Evolutionary conservation across 768 basidiomycete species (phyloP).

Genomic region (Suillus alpinus): DNA sequence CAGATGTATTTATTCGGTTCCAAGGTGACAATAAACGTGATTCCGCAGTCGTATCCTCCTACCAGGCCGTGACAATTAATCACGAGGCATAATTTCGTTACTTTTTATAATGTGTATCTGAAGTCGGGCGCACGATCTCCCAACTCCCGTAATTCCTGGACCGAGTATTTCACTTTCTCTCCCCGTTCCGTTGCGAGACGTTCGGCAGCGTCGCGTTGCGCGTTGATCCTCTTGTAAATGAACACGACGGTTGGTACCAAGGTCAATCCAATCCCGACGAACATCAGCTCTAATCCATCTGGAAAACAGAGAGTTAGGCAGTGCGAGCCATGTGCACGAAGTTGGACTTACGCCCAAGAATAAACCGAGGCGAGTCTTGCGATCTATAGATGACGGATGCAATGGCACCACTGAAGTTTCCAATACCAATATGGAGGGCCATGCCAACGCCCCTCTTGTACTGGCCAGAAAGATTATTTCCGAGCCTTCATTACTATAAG

Average conservation of each 20-base stretch:
- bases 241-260: slow-evolving; percentile 46
- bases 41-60: background rate
- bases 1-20: too few relatives aligned
- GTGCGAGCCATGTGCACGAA: background rate
- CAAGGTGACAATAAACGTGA: too few relatives aligned
- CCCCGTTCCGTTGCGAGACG: slow-evolving; percentile 15
- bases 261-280: slow-evolving; percentile 63
- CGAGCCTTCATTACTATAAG: background rate
- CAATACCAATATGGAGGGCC: slow-evolving; percentile 66
- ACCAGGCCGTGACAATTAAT: background rate
- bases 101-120: slow-evolving; percentile 45
- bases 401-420: slow-evolving; percentile 62
- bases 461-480: slow-evolving; percentile 39
- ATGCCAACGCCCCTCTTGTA: slow-evolving; percentile 70
- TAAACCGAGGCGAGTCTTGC: slow-evolving; percentile 56
- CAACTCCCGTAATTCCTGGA: slow-evolving; percentile 30
- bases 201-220: slow-evolving; percentile 39
- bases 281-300: slow-evolving; percentile 68
- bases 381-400: slow-evolving; percentile 59
- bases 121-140: slow-evolving; percentile 67
- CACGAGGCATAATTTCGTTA: slow-evolving; percentile 12
- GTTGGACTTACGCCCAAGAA: slow-evolving; percentile 50
- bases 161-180: slow-evolving; percentile 15
- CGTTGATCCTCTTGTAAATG: slow-evolving; percentile 55
- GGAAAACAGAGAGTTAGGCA: too few relatives aligned